These are phyloP conservation scores for Leccinum olivaceopallidum DNA, from an alignment of 768 basidiomycete species.

Conservation along the genomic window DNA sequence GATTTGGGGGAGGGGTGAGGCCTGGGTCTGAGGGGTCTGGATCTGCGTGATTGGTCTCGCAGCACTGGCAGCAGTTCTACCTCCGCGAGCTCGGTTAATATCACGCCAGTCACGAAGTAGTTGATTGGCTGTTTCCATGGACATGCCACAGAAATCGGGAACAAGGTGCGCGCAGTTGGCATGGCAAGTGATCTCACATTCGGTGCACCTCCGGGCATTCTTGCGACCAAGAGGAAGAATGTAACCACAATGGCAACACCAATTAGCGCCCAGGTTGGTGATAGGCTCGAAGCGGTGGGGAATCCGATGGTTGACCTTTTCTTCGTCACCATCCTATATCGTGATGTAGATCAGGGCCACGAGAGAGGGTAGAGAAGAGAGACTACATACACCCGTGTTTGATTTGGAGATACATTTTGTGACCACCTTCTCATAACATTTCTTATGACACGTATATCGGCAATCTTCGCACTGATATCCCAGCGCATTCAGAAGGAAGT, in stretches of 20 bases:
- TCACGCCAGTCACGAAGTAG: conserved; percentile 88
- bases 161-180: conserved; percentile 97
- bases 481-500: conserved; percentile 94
- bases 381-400: conserved; percentile 77
- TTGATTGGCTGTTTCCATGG: conserved; percentile 98
- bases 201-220: conserved; percentile 93
- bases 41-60: conserved; percentile 39
- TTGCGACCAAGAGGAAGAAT: conserved; percentile 97
- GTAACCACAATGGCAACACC: conserved; percentile 99
- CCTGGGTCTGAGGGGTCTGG: conserved; percentile 32
- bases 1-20: conserved; percentile 33
- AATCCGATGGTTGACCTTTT: conserved; percentile 99
- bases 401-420: conserved; percentile 99
- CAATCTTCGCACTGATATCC: conserved; percentile 99
- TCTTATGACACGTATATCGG: conserved; percentile 98
- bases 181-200: conserved; percentile 96
- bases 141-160: conserved; percentile 99
- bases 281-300: conserved; percentile 97
- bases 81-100: conserved; percentile 74
- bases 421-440: conserved; percentile 98
- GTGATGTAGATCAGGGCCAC: conserved; percentile 2
- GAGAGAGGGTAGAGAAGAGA: not conserved
- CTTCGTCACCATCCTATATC: conserved; percentile 87
- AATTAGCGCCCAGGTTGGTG: conserved; percentile 96
- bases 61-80: conserved; percentile 33